Conservation (phyloP, 2,329 filamentous ascomycete genomes). For the Pestalotiopsis sp. region DNA sequence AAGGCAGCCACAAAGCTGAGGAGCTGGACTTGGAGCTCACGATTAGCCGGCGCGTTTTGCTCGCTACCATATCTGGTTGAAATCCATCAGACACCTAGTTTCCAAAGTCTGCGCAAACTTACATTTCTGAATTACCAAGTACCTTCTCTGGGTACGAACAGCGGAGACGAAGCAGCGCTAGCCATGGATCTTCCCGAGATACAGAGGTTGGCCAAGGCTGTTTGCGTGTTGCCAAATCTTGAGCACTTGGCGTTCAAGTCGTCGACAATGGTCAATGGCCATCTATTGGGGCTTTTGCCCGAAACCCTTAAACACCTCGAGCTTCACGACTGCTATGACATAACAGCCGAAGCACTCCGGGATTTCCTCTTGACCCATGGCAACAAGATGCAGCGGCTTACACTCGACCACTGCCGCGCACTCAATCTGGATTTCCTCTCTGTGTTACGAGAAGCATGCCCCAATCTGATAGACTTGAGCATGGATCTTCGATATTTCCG, state of each 20-base stretch:
- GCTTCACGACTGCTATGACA: constrained; percentile 77
- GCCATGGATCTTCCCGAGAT: constrained; percentile 30
- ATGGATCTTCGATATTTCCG: constrained; percentile 83
- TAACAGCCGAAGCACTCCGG: constrained; percentile 68
- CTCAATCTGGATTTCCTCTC: constrained; percentile 77
- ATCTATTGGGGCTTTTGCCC: constrained; percentile 71
- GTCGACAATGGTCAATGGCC: constrained; percentile 70
- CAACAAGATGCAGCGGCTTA: constrained; percentile 65
- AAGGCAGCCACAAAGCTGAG: constrained; percentile 39
- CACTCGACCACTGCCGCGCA: constrained; percentile 77
- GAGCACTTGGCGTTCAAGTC: constrained; percentile 73
- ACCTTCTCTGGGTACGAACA: constrained; percentile 46
- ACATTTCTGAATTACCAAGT: constrained; percentile 67
- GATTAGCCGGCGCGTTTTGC: constrained; percentile 49
- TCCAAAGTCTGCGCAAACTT: constrained; percentile 57
- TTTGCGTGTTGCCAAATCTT: constrained; percentile 61
- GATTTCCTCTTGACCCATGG: constrained; percentile 71
- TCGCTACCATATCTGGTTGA: constrained; percentile 50
- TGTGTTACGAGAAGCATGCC: constrained; percentile 67
- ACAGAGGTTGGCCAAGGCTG: constrained; percentile 48
- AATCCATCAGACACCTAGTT: constrained; percentile 59
- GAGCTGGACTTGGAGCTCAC: constrained; percentile 66
- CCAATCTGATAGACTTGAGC: constrained; percentile 68
- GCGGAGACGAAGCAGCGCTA: constrained; percentile 11
- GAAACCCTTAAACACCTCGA: constrained; percentile 67